Base-by-base conservation (phyloP, 2,329 filamentous ascomycete genomes). In the Dactylellina parvicollis region DNA sequence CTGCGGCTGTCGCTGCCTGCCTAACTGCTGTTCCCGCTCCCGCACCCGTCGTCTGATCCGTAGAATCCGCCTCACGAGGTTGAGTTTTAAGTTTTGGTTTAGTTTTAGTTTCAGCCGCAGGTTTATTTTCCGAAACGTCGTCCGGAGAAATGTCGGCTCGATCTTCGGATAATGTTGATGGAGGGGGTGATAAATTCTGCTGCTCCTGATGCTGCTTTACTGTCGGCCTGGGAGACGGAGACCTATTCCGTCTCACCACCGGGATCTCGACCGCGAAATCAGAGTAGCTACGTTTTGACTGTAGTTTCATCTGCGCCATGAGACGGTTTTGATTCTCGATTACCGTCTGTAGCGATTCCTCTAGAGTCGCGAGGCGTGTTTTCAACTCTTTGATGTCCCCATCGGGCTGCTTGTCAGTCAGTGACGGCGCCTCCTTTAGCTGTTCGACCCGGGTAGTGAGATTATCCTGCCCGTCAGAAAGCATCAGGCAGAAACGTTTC, bases 21-120 rank as follows among this genome's bases (percentile, higher is more conserved):
- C 36, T 26, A 55, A 7, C 30, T 40, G 18, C 18, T 40, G 14
- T 18, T n/a, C 30, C 38, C 12, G 36, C 22, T 49, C 46, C 56
- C 18, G 34, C 32, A 42, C 28, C 14, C 26, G 32, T 34, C 20
- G 32, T 34, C 20, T 42, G n/a, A 30, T 34, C 36, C 30, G 52
- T 30, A 20, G 42, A 49, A 47, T 72, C 59, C 18, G 67, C 67
- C 67, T 72, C 32, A 44, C 67, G 67, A 72, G 67, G 67, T 72
- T 72, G 67, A 72, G 46, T 44, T 59, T 65, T 59, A 8, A 34
- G 28, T 57, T 40, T 65, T 10, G 34, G 16, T 61, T 52, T 38
- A 47, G 24, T 4, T 22, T 60, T 38, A n/a, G 1, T 10, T 38
- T 62, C 46, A 62, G 57, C 32, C 16, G 44, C 22, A 3, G n/a